Evolutionary conservation across 306 rosid species (phyloP).

Genomic region (Trichosanthes truncata): DNA sequence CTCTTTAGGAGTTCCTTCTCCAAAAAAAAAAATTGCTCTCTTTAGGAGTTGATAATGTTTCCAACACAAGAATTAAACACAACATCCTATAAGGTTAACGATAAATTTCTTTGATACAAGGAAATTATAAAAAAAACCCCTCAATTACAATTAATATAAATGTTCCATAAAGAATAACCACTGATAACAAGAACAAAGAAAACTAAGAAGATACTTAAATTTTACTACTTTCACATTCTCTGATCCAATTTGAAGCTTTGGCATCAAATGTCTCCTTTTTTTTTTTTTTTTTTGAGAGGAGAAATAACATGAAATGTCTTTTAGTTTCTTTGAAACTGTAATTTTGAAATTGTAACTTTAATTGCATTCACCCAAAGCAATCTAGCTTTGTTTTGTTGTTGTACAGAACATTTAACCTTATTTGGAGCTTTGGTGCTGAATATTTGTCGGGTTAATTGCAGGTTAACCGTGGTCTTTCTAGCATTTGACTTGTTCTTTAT

Average conservation of each 20-base stretch:
- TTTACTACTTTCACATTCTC: neutral
- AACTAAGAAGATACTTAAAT: neutral
- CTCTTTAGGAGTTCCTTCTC: neutral
- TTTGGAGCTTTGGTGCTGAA: constrained; percentile 4
- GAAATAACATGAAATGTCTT: too few relatives aligned
- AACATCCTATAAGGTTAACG: neutral
- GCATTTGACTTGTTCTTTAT: constrained; percentile 78
- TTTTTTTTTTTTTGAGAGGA: too few relatives aligned
- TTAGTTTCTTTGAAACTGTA: neutral
- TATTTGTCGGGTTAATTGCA: constrained; percentile 26
- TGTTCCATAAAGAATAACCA: neutral
- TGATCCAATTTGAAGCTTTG: neutral
- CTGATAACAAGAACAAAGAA: neutral
- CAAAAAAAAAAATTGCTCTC: too few relatives aligned
- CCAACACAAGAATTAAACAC: neutral
- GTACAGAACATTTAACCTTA: neutral
- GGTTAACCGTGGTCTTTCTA: constrained; percentile 81
- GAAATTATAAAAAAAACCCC: neutral
- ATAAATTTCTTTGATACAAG: neutral
- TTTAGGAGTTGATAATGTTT: neutral
- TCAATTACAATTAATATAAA: neutral
- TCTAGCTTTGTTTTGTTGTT: neutral
- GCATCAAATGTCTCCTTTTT: neutral
- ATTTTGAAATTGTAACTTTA: neutral
- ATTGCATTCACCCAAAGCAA: neutral